Evolutionary conservation across 1,284 basidiomycete species (phyloP).

Genomic region (Takashimella koratensis): DNA sequence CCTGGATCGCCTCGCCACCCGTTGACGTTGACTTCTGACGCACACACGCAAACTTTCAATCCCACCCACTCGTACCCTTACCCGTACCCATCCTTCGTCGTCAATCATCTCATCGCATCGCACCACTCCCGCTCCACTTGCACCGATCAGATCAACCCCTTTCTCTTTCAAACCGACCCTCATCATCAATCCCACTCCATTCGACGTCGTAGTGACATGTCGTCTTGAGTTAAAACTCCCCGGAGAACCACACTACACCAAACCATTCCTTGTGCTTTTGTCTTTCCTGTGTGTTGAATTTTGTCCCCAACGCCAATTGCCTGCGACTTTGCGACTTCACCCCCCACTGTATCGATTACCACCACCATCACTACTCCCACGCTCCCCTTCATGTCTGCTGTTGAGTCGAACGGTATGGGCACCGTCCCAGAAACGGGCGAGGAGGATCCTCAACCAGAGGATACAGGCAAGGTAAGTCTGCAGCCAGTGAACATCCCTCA

Average conservation of each 20-base stretch:
- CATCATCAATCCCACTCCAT: not conserved
- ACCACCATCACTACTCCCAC: not conserved
- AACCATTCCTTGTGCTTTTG: not conserved
- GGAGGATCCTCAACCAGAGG: constrained; percentile 23
- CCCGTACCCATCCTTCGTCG: not conserved
- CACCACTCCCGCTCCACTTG: not conserved
- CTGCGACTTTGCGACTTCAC: too few relatives aligned
- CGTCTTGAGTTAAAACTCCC: not conserved
- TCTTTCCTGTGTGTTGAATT: too few relatives aligned
- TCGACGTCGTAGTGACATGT: not conserved
- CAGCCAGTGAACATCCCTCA: not conserved
- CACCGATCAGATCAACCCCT: too few relatives aligned
- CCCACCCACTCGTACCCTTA: not conserved
- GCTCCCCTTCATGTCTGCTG: not conserved
- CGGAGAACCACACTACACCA: not conserved
- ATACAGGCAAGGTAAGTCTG: constrained; percentile 20
- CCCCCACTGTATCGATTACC: not conserved
- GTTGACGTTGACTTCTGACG: not conserved
- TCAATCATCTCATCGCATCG: not conserved
- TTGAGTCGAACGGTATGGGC: constrained; percentile 1
- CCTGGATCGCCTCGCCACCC: not conserved
- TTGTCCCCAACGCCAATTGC: too few relatives aligned
- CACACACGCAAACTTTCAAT: too few relatives aligned
- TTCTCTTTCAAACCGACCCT: not conserved
- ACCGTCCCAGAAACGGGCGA: constrained; percentile 22